Conservation (phyloP, 1,284 basidiomycete species). For the Ceratobasidium sp. region DNA sequence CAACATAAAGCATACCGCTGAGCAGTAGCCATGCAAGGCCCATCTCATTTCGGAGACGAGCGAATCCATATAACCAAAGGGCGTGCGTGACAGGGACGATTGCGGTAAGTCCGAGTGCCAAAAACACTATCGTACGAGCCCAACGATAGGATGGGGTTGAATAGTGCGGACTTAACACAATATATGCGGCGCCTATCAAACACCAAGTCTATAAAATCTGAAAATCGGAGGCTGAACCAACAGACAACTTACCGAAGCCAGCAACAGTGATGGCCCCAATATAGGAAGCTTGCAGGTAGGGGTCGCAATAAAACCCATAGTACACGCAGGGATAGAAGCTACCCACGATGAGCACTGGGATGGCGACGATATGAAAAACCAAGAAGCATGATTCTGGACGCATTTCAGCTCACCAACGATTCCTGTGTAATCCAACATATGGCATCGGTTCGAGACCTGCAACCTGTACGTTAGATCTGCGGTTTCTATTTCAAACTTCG, state of each 20-base stretch:
- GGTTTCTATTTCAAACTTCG: not conserved
- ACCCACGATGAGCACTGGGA: slow-evolving; percentile 61
- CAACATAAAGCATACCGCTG: slow-evolving; percentile 75
- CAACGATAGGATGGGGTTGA: slow-evolving; percentile 76
- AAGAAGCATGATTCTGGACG: slow-evolving; percentile 18
- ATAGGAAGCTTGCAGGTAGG: slow-evolving; percentile 61
- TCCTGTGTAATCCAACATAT: slow-evolving; percentile 75
- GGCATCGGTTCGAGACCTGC: slow-evolving; percentile 57
- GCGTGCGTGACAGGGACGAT: slow-evolving; percentile 76
- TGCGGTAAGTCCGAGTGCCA: slow-evolving; percentile 78
- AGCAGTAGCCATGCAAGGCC: slow-evolving; percentile 72
- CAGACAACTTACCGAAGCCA: slow-evolving; percentile 63
- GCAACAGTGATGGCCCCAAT: slow-evolving; percentile 61
- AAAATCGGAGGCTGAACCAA: slow-evolving; percentile 9
- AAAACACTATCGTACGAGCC: slow-evolving; percentile 81
- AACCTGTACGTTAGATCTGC: slow-evolving; percentile 30
- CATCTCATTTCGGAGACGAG: slow-evolving; percentile 64
- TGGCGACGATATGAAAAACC: not conserved
- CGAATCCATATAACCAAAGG: slow-evolving; percentile 63
- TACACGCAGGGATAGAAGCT: slow-evolving; percentile 75
- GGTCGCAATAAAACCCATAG: slow-evolving; percentile 75
- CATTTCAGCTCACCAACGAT: slow-evolving; percentile 59
- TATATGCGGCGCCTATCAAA: slow-evolving; percentile 68
- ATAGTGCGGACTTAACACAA: slow-evolving; percentile 83
- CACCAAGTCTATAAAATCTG: slow-evolving; percentile 34